Evolutionary conservation across 495 filamentous ascomycete genomes (phyloP).

Genomic region (Penicillium nucicola): DNA sequence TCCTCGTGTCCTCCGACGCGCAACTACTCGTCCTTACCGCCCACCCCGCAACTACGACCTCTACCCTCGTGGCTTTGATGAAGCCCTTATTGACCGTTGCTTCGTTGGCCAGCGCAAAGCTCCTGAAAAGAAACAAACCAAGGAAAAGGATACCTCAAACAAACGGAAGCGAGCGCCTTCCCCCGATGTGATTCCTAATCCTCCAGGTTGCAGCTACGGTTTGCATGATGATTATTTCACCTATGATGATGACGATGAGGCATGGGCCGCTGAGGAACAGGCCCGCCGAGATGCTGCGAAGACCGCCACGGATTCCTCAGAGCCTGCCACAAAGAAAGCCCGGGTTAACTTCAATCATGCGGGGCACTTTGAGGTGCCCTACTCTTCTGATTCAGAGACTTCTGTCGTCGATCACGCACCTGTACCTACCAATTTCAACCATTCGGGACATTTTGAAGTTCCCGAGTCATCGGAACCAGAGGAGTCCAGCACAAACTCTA

Average conservation of each 20-base stretch:
- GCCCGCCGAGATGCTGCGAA: background rate
- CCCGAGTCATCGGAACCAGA: background rate
- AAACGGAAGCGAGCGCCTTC: constrained; percentile 43
- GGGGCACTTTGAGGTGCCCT: background rate
- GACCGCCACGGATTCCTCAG: background rate
- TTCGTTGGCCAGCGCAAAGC: background rate
- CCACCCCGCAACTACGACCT: background rate
- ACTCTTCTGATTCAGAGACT: constrained; percentile 23
- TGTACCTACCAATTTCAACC: background rate
- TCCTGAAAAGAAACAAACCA: background rate
- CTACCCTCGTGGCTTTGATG: background rate
- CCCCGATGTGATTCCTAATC: constrained; percentile 46
- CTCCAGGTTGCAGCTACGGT: constrained; percentile 41
- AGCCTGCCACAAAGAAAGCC: background rate
- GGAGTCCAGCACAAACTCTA: constrained; percentile 1
- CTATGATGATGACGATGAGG: constrained; percentile 32
- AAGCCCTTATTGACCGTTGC: constrained; percentile 4
- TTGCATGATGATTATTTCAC: constrained; percentile 43
- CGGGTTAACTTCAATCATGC: background rate
- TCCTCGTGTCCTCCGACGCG: background rate
- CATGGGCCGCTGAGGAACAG: constrained; percentile 19
- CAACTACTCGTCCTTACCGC: background rate
- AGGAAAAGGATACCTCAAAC: constrained; percentile 4
- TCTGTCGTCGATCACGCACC: background rate
- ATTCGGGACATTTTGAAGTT: background rate